Evolutionary conservation across 208 protist genomes (phyloP), one percentile per base, ranked within the genome.

Genomic region (Crithidia mellificae): DNA sequence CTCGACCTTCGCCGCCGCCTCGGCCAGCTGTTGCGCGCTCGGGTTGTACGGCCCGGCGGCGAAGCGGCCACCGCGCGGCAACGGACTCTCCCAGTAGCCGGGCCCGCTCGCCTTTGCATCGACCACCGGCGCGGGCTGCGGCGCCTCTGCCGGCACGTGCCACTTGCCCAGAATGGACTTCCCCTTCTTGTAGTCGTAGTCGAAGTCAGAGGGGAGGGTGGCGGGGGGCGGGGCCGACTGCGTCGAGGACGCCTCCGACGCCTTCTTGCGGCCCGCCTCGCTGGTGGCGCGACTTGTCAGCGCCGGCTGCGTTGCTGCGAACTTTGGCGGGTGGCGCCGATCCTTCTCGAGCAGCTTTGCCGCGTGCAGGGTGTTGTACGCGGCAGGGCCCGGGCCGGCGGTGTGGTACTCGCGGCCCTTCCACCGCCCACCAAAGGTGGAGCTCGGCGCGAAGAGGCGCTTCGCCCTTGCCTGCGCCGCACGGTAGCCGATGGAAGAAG

Each of bases 151-250:
- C 4, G 27, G 29, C 32, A 63, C 55, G 59, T 70, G 62, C 59
- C 62, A 75, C 59, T 74, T 74, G 36, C 70, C 68, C 41, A 77
- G 46, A 57, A 94, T 84, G 17, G 80, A 75, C 44, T 86, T 82
- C 30, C 89, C 89, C 63, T 92, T 94, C 47, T 58, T 74, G 68
- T 77, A 89, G 64, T 90, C 65, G 59, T 83, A 84, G 67, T 91
- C 84, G 73, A 94, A 94, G 53, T 94, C 89, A 19, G 89, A 94
- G 6, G 89, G 89, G 5, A 94, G 77, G 15, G 54, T 50, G 27
- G 63, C 36, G 41, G 51, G 50, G n/a, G 39, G 14, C 49, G 52
- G 73, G 34, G 47, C 32, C 11, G 66, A 47, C 15, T 39, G 41
- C 14, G 39, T 39, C 1, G 65, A 66, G 32, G 70, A 70, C 47